These are phyloP conservation scores for Mycocentrospora acerina DNA, from an alignment of 2,329 filamentous ascomycete species.

Conservation along the genomic window DNA sequence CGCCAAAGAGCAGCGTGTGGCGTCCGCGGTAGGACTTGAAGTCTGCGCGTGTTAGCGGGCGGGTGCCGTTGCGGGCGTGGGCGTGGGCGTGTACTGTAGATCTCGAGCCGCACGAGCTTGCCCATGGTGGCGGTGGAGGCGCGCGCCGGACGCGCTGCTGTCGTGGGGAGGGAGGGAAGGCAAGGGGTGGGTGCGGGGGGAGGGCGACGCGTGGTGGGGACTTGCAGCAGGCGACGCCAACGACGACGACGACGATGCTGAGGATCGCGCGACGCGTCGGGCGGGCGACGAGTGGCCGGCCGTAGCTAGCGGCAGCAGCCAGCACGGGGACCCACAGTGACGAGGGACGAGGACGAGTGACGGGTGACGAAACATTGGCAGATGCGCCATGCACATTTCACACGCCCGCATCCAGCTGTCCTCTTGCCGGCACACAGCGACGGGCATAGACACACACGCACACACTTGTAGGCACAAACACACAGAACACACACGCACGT, in stretches of 20 bases:
- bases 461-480: too few species aligned
- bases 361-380: conserved; percentile 1
- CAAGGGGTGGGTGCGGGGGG: conserved; percentile 1
- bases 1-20: conserved; percentile 89
- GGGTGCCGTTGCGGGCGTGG: conserved; percentile 8
- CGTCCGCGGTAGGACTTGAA: conserved; percentile 99
- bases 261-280: conserved; percentile 17
- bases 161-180: conserved; percentile 3
- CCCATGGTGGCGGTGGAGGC: conserved; percentile 64
- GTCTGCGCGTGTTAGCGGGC: conserved; percentile 56
- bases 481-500: too few species aligned
- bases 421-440: too few species aligned
- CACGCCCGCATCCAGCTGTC: too few species aligned
- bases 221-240: too few species aligned
- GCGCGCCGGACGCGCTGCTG: conserved; percentile 16
- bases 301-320: conserved; percentile 21
- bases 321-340: conserved; percentile 18
- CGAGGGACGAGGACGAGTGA: too few species aligned
- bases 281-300: conserved; percentile 10
- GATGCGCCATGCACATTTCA: not conserved
- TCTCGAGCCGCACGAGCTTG: conserved; percentile 90
- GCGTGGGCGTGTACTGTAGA: conserved; percentile 77
- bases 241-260: conserved; percentile 4
- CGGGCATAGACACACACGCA: too few species aligned
- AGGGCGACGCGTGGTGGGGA: conserved; percentile 6